Conservation (phyloP, 2,329 filamentous ascomycete species). For the Aschersonia sp. region DNA sequence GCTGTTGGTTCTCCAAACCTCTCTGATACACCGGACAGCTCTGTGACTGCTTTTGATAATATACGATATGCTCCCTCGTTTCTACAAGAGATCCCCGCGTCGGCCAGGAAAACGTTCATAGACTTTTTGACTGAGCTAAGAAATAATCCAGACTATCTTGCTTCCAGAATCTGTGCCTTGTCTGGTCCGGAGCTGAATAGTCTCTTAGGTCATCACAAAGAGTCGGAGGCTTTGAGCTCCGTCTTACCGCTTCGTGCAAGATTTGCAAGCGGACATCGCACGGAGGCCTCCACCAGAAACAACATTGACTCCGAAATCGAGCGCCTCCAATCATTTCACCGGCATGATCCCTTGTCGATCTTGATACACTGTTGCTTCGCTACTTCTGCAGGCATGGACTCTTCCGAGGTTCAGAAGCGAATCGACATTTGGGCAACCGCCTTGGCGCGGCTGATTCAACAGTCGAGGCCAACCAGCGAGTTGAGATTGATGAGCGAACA, state of each 20-base stretch:
- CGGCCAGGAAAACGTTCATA: slow-evolving; percentile 61
- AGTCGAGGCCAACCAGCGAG: slow-evolving; percentile 61
- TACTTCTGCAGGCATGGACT: slow-evolving; percentile 69
- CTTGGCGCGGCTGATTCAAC: slow-evolving; percentile 68
- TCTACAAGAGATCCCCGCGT: slow-evolving; percentile 59
- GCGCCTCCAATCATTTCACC: slow-evolving; percentile 74
- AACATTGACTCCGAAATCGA: slow-evolving; percentile 53
- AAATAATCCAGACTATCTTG: slow-evolving; percentile 77
- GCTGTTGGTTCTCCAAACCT: slow-evolving; percentile 31
- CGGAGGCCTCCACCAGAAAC: slow-evolving; percentile 27
- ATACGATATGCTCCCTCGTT: slow-evolving; percentile 37
- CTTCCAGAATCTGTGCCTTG: slow-evolving; percentile 64
- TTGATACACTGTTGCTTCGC: slow-evolving; percentile 83
- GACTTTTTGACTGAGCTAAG: slow-evolving; percentile 70
- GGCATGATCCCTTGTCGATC: slow-evolving; percentile 72
- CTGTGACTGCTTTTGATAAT: slow-evolving; percentile 20
- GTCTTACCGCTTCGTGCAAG: slow-evolving; percentile 57
- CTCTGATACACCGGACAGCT: slow-evolving; percentile 30
- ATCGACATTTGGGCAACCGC: slow-evolving; percentile 81
- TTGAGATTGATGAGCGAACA: slow-evolving; percentile 64
- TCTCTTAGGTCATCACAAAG: slow-evolving; percentile 65
- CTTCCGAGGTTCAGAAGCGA: slow-evolving; percentile 63
- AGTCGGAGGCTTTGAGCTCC: slow-evolving; percentile 69
- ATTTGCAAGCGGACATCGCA: slow-evolving; percentile 29
- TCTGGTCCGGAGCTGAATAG: slow-evolving; percentile 62